Base-by-base conservation (phyloP, 2,329 filamentous ascomycete species). In the Penicillium italicum region DNA sequence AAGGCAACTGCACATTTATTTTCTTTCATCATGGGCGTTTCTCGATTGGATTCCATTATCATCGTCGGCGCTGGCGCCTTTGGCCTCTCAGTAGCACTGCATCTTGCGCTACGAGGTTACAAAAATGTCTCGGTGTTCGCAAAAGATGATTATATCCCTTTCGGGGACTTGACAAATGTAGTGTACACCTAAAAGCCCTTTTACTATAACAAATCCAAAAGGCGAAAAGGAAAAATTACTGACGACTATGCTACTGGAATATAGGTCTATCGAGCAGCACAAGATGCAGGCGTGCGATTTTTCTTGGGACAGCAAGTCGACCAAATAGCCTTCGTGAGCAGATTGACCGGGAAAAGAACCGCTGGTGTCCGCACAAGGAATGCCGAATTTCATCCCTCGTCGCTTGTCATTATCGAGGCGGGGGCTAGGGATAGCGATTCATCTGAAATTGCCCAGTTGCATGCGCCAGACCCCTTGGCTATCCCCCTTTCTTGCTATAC, bases 1-100 rank as follows among this genome's bases (percentile, higher is more conserved):
- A 16, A 43, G 22, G 36, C 40, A 38, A 34, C 11, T 26, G 3
- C 14, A 10, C 18, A 18, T 31, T 31, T 38, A 6, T 48, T 20
- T 16, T 30, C n/a, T 24, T 55, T 49, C 20, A 60, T 40, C 46
- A 62, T 65, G 62, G 61, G 57, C 10, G 37, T 61, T 36, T 63
- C 61, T 20, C 56, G 5, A 28, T 55, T 46, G 1, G 53, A 55
- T 34, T n/a, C 47, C 1, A 55, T 55, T 11, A 41, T 51, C 22
- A 18, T 55, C 5, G 33, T 55, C 20, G 53, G 53, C 16, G 46
- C 46, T 20, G 28, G 61, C 43, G 61, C 59, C 4, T 56, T 58
- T 37, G 59, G 61, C 41, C 53, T 55, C 26, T 55, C 53, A 18
- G 26, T 50, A 31, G 47, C 53, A 26, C 47, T 51, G 1, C 53